Evolutionary conservation across 2,329 filamentous ascomycete genomes (phyloP).

Genomic region (Byssochlamys sp.): DNA sequence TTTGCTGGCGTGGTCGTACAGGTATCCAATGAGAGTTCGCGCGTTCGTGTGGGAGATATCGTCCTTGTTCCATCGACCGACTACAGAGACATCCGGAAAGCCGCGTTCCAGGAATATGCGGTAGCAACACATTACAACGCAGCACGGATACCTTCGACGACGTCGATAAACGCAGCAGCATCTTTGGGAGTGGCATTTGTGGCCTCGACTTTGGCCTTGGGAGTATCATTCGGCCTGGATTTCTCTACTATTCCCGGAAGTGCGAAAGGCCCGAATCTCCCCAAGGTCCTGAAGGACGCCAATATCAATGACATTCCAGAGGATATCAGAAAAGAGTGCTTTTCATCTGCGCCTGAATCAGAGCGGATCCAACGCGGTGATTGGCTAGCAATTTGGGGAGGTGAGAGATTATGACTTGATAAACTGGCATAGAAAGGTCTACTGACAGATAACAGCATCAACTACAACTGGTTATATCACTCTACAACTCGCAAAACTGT

Average conservation of each 20-base stretch:
- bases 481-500: slow-evolving; percentile 58
- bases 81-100: slow-evolving; percentile 62
- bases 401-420: slow-evolving; percentile 23
- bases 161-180: slow-evolving; percentile 48
- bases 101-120: slow-evolving; percentile 61
- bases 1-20: slow-evolving; percentile 56
- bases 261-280: slow-evolving; percentile 50
- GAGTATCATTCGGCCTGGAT: slow-evolving; percentile 60
- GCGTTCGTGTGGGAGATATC: slow-evolving; percentile 49
- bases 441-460: slow-evolving; percentile 38
- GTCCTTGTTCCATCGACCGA: slow-evolving; percentile 56
- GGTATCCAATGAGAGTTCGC: slow-evolving; percentile 32
- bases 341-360: slow-evolving; percentile 42
- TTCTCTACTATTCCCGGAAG: slow-evolving; percentile 42
- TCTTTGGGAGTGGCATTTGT: slow-evolving; percentile 63
- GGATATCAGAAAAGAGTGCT: slow-evolving; percentile 56
- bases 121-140: slow-evolving; percentile 57
- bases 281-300: slow-evolving; percentile 41
- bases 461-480: slow-evolving; percentile 60
- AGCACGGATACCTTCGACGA: slow-evolving; percentile 48
- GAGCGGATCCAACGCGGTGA: slow-evolving; percentile 54
- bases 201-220: slow-evolving; percentile 56
- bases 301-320: slow-evolving; percentile 42
- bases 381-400: slow-evolving; percentile 67
- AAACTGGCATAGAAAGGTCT: background rate